phyloP scores from a whole-genome alignment of 2,329 filamentous ascomycete genomes.

The Dendryphion nanum region DNA sequence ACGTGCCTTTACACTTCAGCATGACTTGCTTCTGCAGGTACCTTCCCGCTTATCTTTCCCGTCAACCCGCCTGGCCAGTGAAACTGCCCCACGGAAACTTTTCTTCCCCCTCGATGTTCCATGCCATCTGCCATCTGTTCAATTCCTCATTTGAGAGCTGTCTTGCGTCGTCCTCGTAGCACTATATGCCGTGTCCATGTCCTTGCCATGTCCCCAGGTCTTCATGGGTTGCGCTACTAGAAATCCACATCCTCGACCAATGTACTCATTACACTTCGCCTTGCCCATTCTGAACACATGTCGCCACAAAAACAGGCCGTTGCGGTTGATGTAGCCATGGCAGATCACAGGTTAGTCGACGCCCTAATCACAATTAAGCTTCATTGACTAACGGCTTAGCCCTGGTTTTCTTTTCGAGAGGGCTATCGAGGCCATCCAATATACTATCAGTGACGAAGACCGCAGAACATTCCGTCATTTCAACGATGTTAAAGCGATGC shows the following conservation, averaged over 20 bases:
- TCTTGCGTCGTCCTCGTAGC: slow-evolving; percentile 11
- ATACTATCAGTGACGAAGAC: slow-evolving; percentile 18
- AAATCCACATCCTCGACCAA: slow-evolving; percentile 14
- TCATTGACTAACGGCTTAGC: slow-evolving; percentile 15
- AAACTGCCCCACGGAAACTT: slow-evolving; percentile 27
- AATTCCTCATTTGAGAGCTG: slow-evolving; percentile 11
- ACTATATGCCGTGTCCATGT: slow-evolving; percentile 10
- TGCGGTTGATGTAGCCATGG: slow-evolving; percentile 23
- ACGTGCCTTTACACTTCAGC: slow-evolving; percentile 13
- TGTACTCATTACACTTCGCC: slow-evolving; percentile 19
- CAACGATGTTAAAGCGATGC: slow-evolving; percentile 12
- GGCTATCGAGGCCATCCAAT: slow-evolving; percentile 17
- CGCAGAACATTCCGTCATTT: slow-evolving; percentile 12
- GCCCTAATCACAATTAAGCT: background rate
- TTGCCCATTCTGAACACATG: slow-evolving; percentile 17
- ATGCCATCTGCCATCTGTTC: slow-evolving; percentile 3
- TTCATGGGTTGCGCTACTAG: slow-evolving; percentile 15
- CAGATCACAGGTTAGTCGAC: slow-evolving; percentile 19
- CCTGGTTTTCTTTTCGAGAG: slow-evolving; percentile 18
- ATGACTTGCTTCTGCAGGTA: slow-evolving; percentile 16
- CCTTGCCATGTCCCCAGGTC: slow-evolving; percentile 8
- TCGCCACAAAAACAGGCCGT: slow-evolving; percentile 10
- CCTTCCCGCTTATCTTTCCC: slow-evolving; percentile 14
- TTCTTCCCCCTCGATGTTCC: slow-evolving; percentile 11
- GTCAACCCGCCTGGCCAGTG: too few relatives aligned